These are phyloP conservation scores for Sanghuangporus baumii DNA, from an alignment of 1,284 basidiomycete genomes.

Conservation along the genomic window DNA sequence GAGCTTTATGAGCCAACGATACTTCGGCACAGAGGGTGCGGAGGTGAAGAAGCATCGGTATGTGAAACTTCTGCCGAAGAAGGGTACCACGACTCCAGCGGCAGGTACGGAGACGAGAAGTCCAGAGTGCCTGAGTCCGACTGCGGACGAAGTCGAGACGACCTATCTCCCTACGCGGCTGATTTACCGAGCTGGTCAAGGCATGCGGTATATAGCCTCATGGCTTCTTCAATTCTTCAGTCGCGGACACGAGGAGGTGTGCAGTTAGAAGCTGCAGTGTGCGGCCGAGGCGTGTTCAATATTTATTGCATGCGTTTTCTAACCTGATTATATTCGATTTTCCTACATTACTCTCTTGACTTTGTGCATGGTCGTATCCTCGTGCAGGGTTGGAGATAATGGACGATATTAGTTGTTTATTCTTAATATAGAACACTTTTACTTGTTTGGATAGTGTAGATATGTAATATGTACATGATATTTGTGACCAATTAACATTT, in stretches of 20 bases:
- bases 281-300: background rate
- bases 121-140: background rate
- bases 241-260: background rate
- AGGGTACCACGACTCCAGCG: background rate
- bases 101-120: background rate
- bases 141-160: background rate
- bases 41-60: constrained; percentile 18
- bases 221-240: background rate
- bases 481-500: background rate
- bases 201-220: background rate
- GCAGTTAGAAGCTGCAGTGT: background rate
- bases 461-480: background rate
- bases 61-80: constrained; percentile 17
- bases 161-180: background rate
- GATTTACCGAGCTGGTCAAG: background rate
- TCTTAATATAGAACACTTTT: background rate
- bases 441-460: background rate
- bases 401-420: constrained; percentile 1
- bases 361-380: background rate
- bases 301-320: background rate
- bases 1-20: constrained; percentile 31
- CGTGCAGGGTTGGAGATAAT: background rate
- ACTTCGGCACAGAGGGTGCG: constrained; percentile 17
- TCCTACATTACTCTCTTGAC: background rate
- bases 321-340: background rate